Evolutionary conservation across 257 asterid species (phyloP).

Genomic region (Parsonsia alboflavescens): DNA sequence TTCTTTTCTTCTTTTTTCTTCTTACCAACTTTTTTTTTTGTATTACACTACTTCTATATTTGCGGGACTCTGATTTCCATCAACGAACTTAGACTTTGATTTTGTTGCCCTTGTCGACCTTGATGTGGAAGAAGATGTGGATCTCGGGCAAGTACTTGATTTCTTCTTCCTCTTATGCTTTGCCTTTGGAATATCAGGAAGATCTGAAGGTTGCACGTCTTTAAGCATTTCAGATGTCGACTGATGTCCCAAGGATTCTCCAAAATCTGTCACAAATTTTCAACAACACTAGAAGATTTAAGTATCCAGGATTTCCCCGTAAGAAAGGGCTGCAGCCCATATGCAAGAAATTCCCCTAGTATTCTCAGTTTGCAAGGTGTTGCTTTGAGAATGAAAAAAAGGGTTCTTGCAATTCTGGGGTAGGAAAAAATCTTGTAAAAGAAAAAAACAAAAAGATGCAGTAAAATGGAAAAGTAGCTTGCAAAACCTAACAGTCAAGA

Average conservation of each 20-base stretch:
- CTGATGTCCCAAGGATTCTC: conserved; percentile 37
- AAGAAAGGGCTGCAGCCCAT: too few species aligned
- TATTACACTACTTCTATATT: conserved; percentile 59
- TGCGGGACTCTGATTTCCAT: conserved; percentile 38
- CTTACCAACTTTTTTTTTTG: neutral
- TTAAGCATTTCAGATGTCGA: conserved; percentile 35
- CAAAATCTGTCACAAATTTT: conserved; percentile 34
- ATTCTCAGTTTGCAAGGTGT: too few species aligned
- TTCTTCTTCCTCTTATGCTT: conserved; percentile 64
- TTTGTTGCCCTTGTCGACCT: conserved; percentile 43
- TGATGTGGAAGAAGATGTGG: conserved; percentile 44
- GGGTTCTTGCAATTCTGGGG: neutral
- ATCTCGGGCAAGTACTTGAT: conserved; percentile 47
- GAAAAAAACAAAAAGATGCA: too few species aligned
- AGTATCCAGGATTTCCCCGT: neutral
- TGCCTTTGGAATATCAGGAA: conserved; percentile 33
- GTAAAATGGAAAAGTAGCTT: too few species aligned
- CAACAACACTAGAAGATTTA: neutral
- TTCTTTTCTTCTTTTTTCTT: too few species aligned
- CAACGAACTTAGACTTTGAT: conserved; percentile 50
- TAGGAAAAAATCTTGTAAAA: neutral
- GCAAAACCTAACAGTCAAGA: neutral
- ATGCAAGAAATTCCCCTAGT: too few species aligned
- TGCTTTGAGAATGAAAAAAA: too few species aligned
- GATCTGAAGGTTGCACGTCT: conserved; percentile 32